Base-by-base conservation (phyloP, 768 basidiomycete species). In the Trametes meyenii region DNA sequence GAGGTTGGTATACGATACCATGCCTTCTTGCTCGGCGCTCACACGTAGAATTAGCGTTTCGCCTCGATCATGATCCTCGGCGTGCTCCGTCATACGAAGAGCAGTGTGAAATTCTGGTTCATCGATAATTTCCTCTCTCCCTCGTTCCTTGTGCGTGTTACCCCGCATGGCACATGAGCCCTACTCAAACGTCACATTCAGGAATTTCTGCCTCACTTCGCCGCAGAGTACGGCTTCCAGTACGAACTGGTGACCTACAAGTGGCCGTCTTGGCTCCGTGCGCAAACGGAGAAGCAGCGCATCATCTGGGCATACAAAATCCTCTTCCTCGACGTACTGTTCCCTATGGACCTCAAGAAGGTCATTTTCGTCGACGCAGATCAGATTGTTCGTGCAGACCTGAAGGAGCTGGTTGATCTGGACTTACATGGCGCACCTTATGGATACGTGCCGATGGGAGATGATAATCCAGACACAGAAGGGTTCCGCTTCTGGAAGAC, bases 271-370 rank as follows among this genome's bases (percentile, higher is more conserved):
- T 99, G 96, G 96, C 82, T 99, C 4, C 89, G 94, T n/a, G 85
- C 85, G 14, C 97, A 98, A 72, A 94, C 89, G 60, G 97, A 99
- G 77, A 99, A 99, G 74, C 97, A 99, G 74, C 85, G 97, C 11
- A 89, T 96, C 58, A 99, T 99, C 67, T 98, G 97, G 97, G 96
- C 93, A 0, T 99, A 98, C 81, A 98, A 99, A 77, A 99, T 99
- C 64, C 87, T 99, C 44, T 99, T 99, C 84, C 85, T 99, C 16
- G 97, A 99, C 68, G 96, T 98, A 16, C 84, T 98, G 7, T 99
- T 99, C 84, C 97, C 97, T 1, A 95, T 98, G 89, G 93, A 96
- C 75, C 85, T 99, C 60, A 96, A 98, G 78, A 97, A 97, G 73
- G 96, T 99, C 64, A 96, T 99, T 67, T 98, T 99, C 71, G 96